Evolutionary conservation across 306 rosid species (phyloP).

Genomic region (Spatholobus suberectus): DNA sequence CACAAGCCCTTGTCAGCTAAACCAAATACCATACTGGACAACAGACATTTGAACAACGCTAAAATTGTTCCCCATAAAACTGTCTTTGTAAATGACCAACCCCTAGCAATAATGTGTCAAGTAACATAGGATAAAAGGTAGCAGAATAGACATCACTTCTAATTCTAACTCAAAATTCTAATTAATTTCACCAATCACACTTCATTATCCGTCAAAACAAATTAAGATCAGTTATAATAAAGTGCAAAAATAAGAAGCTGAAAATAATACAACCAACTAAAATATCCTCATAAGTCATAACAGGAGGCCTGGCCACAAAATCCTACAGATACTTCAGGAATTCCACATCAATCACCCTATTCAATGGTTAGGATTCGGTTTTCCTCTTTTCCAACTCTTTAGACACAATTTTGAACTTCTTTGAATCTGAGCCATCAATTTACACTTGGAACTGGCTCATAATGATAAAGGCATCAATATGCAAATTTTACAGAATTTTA

Average conservation of each 20-base stretch:
- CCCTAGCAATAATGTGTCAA: neutral
- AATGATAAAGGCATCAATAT: neutral
- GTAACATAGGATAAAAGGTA: neutral
- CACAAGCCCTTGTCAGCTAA: conserved; percentile 6
- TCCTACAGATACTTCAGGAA: neutral
- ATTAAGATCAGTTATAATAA: neutral
- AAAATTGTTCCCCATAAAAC: neutral
- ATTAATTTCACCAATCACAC: neutral
- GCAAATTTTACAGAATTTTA: neutral
- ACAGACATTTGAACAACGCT: neutral
- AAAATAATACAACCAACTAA: neutral
- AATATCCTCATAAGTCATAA: neutral
- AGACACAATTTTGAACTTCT: neutral
- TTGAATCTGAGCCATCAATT: neutral
- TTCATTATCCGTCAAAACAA: conserved; percentile 8
- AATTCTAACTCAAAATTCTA: neutral
- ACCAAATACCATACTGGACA: neutral
- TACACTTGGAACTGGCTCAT: neutral
- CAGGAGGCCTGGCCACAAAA: neutral
- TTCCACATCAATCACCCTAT: conserved; percentile 19
- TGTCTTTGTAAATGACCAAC: neutral
- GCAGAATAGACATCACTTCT: neutral
- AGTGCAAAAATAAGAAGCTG: neutral
- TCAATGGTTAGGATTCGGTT: neutral
- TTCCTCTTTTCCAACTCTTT: neutral